A percentile compares a stretch with the other conserved stretches of the same genome.
phyloP scores from a whole-genome alignment of 2,329 filamentous ascomycete genomes.

The Capronia americana region DNA sequence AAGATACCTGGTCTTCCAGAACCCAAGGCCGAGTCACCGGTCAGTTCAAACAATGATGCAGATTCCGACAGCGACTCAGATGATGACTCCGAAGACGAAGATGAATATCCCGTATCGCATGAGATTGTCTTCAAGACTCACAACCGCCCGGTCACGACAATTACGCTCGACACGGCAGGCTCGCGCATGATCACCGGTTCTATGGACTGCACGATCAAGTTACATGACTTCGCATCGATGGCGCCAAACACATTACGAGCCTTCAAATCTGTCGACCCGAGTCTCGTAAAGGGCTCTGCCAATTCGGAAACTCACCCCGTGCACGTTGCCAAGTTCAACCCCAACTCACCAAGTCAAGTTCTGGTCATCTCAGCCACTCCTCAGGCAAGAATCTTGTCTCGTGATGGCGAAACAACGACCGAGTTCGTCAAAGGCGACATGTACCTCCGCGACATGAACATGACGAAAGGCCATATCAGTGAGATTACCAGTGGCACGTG shows the following conservation, averaged over 20 bases:
- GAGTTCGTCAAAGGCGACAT: conserved; percentile 98
- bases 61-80: conserved; percentile 56
- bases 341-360: conserved; percentile 77
- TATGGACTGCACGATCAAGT: conserved; percentile 85
- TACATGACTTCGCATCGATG: conserved; percentile 96
- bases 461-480: conserved; percentile 95
- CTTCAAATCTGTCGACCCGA: conserved; percentile 91
- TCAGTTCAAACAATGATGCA: conserved; percentile 48
- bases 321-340: conserved; percentile 85
- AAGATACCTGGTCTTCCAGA: conserved; percentile 51
- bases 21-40: conserved; percentile 42
- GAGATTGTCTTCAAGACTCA: conserved; percentile 93
- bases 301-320: conserved; percentile 85
- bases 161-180: conserved; percentile 84
- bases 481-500: conserved; percentile 89
- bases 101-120: conserved; percentile 91
- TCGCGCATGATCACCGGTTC: conserved; percentile 87
- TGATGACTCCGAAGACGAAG: conserved; percentile 69
- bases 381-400: conserved; percentile 85
- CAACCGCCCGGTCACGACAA: conserved; percentile 81
- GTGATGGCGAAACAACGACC: conserved; percentile 83
- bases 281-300: conserved; percentile 72
- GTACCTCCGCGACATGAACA: conserved; percentile 96
- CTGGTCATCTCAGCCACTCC: conserved; percentile 88
- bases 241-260: conserved; percentile 92